Evolutionary conservation across 139 green algal genomes (phyloP).

Genomic region (Coelastrella sp.): DNA sequence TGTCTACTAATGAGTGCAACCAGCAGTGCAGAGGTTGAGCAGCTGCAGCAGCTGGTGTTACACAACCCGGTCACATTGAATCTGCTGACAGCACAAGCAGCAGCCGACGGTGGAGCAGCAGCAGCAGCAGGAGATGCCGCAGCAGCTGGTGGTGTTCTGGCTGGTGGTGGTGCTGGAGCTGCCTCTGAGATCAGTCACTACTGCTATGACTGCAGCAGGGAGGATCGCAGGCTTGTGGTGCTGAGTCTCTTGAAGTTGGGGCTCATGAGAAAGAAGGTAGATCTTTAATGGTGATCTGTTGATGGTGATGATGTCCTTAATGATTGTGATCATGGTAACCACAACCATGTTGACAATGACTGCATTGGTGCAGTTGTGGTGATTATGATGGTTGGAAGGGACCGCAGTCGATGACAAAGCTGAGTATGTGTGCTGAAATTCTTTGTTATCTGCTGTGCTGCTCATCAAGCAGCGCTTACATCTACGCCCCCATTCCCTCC

Average conservation of each 20-base stretch:
- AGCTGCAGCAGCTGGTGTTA: slow-evolving; percentile 87
- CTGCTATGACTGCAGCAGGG: slow-evolving; percentile 40
- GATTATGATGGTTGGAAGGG: too few species aligned
- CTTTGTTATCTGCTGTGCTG: too few species aligned
- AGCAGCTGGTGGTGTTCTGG: slow-evolving; percentile 21
- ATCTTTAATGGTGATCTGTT: not conserved
- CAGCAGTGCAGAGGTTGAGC: slow-evolving; percentile 80
- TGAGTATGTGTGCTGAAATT: too few species aligned
- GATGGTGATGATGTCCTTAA: not conserved
- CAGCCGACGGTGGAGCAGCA: not conserved
- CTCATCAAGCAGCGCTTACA: too few species aligned
- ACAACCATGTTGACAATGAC: not conserved
- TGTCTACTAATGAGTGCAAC: slow-evolving; percentile 95
- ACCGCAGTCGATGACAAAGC: too few species aligned
- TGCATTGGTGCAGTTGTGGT: too few species aligned
- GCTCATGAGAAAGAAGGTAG: slow-evolving; percentile 80
- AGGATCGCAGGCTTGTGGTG: slow-evolving; percentile 77
- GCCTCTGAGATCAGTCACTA: slow-evolving; percentile 74
- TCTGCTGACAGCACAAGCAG: slow-evolving; percentile 59
- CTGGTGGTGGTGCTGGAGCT: slow-evolving; percentile 31
- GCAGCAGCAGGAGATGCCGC: slow-evolving; percentile 30
- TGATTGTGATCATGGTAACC: not conserved
- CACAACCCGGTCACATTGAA: slow-evolving; percentile 90
- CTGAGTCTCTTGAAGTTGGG: slow-evolving; percentile 87
- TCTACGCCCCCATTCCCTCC: not conserved